Base-by-base conservation (phyloP, 495 filamentous ascomycete genomes). In the Ramalina peruviana region DNA sequence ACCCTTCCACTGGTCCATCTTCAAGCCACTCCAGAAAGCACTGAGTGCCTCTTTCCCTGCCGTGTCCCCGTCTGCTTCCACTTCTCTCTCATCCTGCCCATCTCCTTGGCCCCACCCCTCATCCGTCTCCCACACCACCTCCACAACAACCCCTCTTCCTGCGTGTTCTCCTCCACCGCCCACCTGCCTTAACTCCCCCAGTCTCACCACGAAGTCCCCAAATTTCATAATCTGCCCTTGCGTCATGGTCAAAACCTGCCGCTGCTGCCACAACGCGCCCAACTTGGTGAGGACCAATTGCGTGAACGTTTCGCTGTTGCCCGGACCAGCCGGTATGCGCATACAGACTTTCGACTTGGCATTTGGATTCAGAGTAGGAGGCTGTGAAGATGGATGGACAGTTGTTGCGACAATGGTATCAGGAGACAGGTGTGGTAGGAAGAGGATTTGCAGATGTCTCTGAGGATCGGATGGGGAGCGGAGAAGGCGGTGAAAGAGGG, bases 171-270 rank as follows among this genome's bases (percentile, higher is more conserved):
- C 55, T 20, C 48, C 36, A 6, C 44, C 54, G 9, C 48, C 39
- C 7, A 43, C 48, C 26, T 44, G 50, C 45, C 45, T 57, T 39
- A 61, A 20, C 25, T 61, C 59, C 36, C 54, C 59, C 10, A 59
- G 19, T 26, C 57, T 21, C 5, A 61, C 42, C 17, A 46, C 46
- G 17, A 58, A 54, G 43, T 48, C 55, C 13, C 46, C 55, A 27
- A 58, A 15, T 26, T 53, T 49, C 40, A 54, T 52, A 3, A 30
- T 49, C 9, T 38, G 25, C 21, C 59, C 59, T 4, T 52, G 16
- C 1, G 20, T 13, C 13, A 54, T 41, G 4, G 36, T 37, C 4
- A 57, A 20, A 9, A 45, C 20, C 7, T 57, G 57, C 4, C 56
- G 48, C 36, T 36, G 44, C 41, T 53, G 50, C 59, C 59, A 61